Conservation (phyloP, 495 filamentous ascomycete genomes). For the Coniosporium apollinis region DNA sequence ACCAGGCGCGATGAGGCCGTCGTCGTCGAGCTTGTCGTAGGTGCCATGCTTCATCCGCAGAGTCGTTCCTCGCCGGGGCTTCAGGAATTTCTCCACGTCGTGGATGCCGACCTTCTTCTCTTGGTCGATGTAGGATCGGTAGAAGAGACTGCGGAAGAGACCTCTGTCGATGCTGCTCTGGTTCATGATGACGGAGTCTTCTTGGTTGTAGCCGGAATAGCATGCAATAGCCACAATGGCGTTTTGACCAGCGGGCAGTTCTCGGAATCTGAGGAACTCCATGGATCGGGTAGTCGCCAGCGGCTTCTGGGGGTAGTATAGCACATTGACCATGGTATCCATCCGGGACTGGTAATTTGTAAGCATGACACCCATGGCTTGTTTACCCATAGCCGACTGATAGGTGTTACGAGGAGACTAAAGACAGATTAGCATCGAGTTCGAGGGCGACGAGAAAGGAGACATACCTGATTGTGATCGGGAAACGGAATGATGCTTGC, state of each 20-base stretch:
- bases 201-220: conserved; percentile 99
- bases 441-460: no score
- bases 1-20: conserved; percentile 84
- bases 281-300: conserved; percentile 91
- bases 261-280: conserved; percentile 96
- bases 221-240: conserved; percentile 94
- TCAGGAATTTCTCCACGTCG: conserved; percentile 84
- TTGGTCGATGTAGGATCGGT: conserved; percentile 86
- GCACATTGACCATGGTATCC: conserved; percentile 98
- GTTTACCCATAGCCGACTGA: conserved; percentile 99
- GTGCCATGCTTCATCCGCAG: conserved; percentile 85
- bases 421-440: conserved; percentile 4
- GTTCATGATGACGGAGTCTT: conserved; percentile 99
- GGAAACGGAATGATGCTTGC: conserved; percentile 99
- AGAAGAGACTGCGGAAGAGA: conserved; percentile 91
- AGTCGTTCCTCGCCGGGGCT: conserved; percentile 74
- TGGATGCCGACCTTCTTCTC: conserved; percentile 88
- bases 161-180: conserved; percentile 96
- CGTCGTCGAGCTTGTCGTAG: conserved; percentile 93
- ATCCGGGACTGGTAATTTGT: conserved; percentile 91
- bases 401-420: conserved; percentile 95
- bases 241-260: conserved; percentile 93
- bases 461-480: conserved; percentile 80
- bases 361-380: conserved; percentile 97
- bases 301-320: conserved; percentile 97